These are phyloP conservation scores for Penicillium sclerotigenum DNA, from an alignment of 2,329 filamentous ascomycete species.

Conservation along the genomic window DNA sequence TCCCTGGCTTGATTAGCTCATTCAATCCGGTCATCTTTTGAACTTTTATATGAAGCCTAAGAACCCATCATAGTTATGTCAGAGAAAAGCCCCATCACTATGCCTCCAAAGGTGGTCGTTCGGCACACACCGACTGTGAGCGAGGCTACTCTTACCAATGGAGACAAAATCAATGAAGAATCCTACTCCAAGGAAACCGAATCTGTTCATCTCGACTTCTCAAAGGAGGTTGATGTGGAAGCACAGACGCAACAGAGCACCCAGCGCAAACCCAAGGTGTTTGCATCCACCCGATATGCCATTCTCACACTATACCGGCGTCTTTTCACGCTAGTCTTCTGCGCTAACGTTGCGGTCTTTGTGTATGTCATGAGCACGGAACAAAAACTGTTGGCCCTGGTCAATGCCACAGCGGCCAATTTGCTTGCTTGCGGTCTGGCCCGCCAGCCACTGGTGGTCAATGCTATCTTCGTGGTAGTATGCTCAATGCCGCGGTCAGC, in stretches of 20 bases:
- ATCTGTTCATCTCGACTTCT: not conserved
- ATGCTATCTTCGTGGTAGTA: constrained; percentile 48
- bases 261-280: constrained; percentile 22
- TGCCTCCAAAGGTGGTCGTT: constrained; percentile 5
- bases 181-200: constrained; percentile 10
- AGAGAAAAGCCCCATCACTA: constrained; percentile 16
- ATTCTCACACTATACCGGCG: constrained; percentile 43
- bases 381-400: constrained; percentile 37
- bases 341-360: constrained; percentile 39
- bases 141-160: constrained; percentile 21
- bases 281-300: constrained; percentile 36
- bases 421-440: constrained; percentile 48
- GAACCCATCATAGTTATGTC: constrained; percentile 15
- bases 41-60: constrained; percentile 14
- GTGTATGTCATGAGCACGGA: constrained; percentile 37
- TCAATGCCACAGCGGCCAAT: constrained; percentile 48
- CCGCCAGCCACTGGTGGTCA: constrained; percentile 54
- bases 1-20: not conserved
- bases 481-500: constrained; percentile 45
- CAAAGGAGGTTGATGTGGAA: constrained; percentile 26
- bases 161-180: constrained; percentile 17
- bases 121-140: constrained; percentile 11
- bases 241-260: constrained; percentile 28
- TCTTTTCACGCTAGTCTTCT: constrained; percentile 43
- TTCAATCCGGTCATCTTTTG: constrained; percentile 16